Base-by-base conservation (phyloP, 768 basidiomycete species). In the Kwoniella dendrophila region DNA sequence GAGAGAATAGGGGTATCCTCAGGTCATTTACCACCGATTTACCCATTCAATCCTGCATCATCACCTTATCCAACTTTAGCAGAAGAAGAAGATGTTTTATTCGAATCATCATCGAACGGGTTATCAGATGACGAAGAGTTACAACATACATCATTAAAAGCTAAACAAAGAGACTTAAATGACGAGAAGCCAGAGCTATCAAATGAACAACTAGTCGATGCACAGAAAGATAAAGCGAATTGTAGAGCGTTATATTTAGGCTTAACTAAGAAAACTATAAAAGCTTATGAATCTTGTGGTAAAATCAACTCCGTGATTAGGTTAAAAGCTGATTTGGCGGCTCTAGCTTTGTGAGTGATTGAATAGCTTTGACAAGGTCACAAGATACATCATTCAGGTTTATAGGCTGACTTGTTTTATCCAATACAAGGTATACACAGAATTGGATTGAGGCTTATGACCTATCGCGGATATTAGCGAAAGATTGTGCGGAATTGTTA, bases 301-400 rank as follows among this genome's bases (percentile, higher is more conserved):
- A 85, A 93, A 44, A 84, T 87, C 50, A 89, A 95, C 71, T 90
- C 89, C 73, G 92, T 92, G 10, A 80, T 94, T 34, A 89, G 88
- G 68, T 79, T 97, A 50, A 90, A 93, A 64, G 90, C 90, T 1
- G 87, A 85, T 70, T 82, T 97, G 16, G 95, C 93, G 2, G 90
- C 89, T 16, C 84, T 98, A 36, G 93, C 97, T 67, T 78, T 88
- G 95, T 97, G 81, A 66, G 92, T 81, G 43, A 0, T 44, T 30
- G 11, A 40, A 36, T 34, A 10, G 14, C 20, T 47, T 49, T 38
- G 36, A 18, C 36, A 8, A 38, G 36, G 8, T 38, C 36, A 18
- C 36, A 8, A 38, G 36, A 8, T 38, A 8, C 36, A 38, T 38
- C 43, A 32, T 10, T 3, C 14, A 3, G 62, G 44, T 20, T 12